Conservation (phyloP, 176 grass and related monocot species). For the Typha latifolia region DNA sequence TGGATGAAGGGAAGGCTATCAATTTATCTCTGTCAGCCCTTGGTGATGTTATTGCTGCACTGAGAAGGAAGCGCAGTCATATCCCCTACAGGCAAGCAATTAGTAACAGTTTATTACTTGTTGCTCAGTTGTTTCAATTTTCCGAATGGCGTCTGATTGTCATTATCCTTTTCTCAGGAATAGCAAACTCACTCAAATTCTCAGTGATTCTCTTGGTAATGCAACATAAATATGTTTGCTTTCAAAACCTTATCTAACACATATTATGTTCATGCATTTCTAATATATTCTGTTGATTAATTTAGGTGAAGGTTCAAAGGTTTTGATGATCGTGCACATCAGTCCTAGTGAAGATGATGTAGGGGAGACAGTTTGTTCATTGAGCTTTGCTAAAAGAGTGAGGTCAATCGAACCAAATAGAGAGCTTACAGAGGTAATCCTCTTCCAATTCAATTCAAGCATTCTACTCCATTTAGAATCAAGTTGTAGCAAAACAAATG, state of each 20-base stretch:
- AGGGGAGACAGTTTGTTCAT: conserved; percentile 62
- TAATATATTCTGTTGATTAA: conserved; percentile 9
- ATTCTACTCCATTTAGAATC: background rate
- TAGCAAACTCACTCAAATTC: conserved; percentile 92
- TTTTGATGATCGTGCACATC: conserved; percentile 86
- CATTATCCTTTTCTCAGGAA: conserved; percentile 45
- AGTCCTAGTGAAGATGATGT: conserved; percentile 65
- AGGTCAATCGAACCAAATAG: conserved; percentile 49
- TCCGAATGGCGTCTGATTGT: conserved; percentile 7
- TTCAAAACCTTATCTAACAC: background rate
- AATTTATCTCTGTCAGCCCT: conserved; percentile 93
- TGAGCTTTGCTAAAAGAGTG: conserved; percentile 74
- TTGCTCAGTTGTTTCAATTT: background rate
- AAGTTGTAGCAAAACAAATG: background rate
- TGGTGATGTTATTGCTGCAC: conserved; percentile 85
- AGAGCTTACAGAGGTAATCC: conserved; percentile 60
- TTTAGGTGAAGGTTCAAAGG: conserved; percentile 63
- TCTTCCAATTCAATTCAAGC: background rate
- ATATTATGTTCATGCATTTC: background rate
- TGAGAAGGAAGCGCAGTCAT: conserved; percentile 63
- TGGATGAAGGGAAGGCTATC: conserved; percentile 94
- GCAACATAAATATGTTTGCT: background rate
- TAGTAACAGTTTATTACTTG: background rate
- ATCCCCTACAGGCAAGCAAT: conserved; percentile 70
- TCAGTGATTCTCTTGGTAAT: conserved; percentile 82